Conservation (phyloP, 805 yeast genomes). For the Pichia californica region DNA sequence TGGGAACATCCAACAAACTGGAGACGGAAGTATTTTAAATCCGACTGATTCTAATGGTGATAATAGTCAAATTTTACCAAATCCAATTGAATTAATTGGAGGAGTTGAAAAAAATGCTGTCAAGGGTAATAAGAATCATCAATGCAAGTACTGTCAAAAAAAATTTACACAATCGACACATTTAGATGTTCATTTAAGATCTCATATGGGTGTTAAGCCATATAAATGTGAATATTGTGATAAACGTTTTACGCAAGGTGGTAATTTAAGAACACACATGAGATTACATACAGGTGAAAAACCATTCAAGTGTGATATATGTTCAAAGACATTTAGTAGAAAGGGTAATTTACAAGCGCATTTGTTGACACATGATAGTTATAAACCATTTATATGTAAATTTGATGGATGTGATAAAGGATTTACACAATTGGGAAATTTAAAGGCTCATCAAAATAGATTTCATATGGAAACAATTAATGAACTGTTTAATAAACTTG, state of each 20-base stretch:
- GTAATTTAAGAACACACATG: slow-evolving; percentile 78
- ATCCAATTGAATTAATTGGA: slow-evolving; percentile 63
- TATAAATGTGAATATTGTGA: slow-evolving; percentile 74
- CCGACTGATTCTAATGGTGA: slow-evolving; percentile 20
- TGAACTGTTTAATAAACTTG: slow-evolving; percentile 57
- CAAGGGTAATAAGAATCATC: slow-evolving; percentile 47
- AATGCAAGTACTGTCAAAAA: slow-evolving; percentile 73
- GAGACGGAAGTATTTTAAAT: slow-evolving; percentile 65
- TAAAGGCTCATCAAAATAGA: slow-evolving; percentile 90
- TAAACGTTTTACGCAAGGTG: slow-evolving; percentile 84
- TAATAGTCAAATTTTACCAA: slow-evolving; percentile 33
- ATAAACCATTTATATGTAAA: slow-evolving; percentile 73
- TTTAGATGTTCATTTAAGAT: slow-evolving; percentile 79
- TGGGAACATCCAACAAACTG: slow-evolving; percentile 55
- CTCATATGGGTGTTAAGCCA: slow-evolving; percentile 84
- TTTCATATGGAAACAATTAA: slow-evolving; percentile 73
- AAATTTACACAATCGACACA: slow-evolving; percentile 87
- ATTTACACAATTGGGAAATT: slow-evolving; percentile 87
- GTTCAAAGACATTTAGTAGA: slow-evolving; percentile 74
- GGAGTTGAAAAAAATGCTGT: slow-evolving; percentile 64
- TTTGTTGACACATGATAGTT: slow-evolving; percentile 69
- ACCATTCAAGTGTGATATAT: slow-evolving; percentile 75
- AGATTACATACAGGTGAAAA: slow-evolving; percentile 88
- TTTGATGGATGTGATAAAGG: slow-evolving; percentile 77
- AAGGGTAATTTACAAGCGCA: slow-evolving; percentile 93